Evolutionary conservation across 2,329 filamentous ascomycete species (phyloP), one percentile per base, ranked within the genome.

Genomic region (Penicillium corylophilum): DNA sequence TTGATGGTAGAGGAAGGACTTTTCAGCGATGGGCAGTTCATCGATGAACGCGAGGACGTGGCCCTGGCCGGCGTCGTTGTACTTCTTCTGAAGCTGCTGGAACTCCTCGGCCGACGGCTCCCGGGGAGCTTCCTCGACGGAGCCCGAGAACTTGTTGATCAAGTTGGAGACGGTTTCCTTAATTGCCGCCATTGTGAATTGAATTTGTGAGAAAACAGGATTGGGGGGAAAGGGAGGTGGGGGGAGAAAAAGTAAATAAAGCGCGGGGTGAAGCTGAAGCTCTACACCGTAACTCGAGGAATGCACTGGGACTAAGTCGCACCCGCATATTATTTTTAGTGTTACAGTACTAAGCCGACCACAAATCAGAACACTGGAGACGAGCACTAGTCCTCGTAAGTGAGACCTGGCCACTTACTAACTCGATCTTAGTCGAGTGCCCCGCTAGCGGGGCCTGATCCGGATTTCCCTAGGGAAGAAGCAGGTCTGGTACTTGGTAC

Each of bases 11-110:
- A 99, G 83, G 8, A 80, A 73, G 40, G 85, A 85, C 77, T 95
- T 90, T 59, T 96, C 90, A 46, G 80, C 73, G 16, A 80, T 75
- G 56, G 79, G 79, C 57, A 99, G 86, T 56, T 86, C 82, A 68
- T 96, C 90, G 78, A 89, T 96, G 75, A 92, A 97, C 51, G 86
- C 80, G 67, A 95, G 90, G 59, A 95, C 88, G 60, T 95, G 90
- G 51, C 83, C 87, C 74, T 95, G 90, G 28, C 81, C 82, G 43
- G 88, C 88, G 61, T 85, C 81, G 56, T 82, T 78, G 76, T 92
- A 95, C 70, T 87, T 88, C 58, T 86, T 76, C 72, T 82, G 83
- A 36, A 95, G 82, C 62, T 83, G 74, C 50, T 83, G 78, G 64
- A 91, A 76, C 67, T 89, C 82, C 57, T 89, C 82, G 51, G 82